Conservation (phyloP, 257 asterid genomes). For the Coffea eugenioides region DNA sequence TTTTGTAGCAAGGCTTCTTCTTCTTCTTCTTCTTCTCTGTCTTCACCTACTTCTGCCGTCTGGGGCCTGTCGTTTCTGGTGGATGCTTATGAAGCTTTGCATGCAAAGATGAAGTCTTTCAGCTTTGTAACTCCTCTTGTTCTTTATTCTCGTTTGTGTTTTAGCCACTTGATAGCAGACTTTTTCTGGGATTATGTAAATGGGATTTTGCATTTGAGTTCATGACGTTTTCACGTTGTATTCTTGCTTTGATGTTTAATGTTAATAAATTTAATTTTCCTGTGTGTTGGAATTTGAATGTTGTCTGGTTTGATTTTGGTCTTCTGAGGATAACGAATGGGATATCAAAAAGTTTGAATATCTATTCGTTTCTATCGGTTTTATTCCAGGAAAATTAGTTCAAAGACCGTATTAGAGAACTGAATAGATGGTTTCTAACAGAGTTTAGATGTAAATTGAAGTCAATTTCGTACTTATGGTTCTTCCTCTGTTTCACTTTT, state of each 20-base stretch:
- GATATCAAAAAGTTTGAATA: not conserved
- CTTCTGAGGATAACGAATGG: not conserved
- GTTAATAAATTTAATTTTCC: not conserved
- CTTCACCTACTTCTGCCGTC: not conserved
- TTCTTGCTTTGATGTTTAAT: not conserved
- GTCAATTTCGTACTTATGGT: not conserved
- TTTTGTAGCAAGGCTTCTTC: not conserved
- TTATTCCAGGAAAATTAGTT: not conserved
- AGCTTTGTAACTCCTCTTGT: conserved; percentile 15
- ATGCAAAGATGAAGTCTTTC: conserved; percentile 28
- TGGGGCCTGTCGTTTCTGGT: not conserved
- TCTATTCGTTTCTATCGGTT: not conserved
- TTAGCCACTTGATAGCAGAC: not conserved
- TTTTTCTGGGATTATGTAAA: not conserved
- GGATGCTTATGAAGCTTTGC: conserved; percentile 15
- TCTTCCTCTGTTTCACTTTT: not conserved
- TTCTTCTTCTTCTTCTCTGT: not conserved
- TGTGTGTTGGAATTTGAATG: not conserved
- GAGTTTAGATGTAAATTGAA: not conserved
- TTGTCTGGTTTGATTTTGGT: conserved; percentile 7
- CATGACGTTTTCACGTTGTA: not conserved
- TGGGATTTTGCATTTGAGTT: not conserved
- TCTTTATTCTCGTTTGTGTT: not conserved
- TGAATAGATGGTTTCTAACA: not conserved
- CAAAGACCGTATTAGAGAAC: too few relatives aligned